Evolutionary conservation across 805 yeast species (phyloP).

Genomic region (Cyberlindnera petersonii): DNA sequence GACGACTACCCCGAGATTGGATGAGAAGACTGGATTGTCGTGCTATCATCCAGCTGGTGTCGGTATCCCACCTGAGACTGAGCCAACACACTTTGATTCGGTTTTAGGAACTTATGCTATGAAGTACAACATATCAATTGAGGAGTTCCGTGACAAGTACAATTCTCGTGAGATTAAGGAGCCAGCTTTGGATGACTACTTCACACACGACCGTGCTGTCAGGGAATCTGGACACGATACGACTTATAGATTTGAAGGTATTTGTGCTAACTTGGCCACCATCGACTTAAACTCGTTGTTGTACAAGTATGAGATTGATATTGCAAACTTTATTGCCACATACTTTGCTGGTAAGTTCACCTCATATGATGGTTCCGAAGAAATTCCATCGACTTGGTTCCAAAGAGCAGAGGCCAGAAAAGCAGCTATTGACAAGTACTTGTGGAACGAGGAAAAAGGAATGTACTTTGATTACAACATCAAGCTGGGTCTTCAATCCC

Average conservation of each 20-base stretch:
- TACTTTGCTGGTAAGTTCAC: conserved; percentile 49
- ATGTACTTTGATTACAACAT: conserved; percentile 84
- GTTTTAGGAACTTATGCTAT: conserved; percentile 64
- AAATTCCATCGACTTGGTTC: conserved; percentile 57
- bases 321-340: conserved; percentile 56
- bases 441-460: conserved; percentile 81
- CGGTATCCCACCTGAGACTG: conserved; percentile 98
- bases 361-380: conserved; percentile 36
- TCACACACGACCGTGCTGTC: conserved; percentile 89
- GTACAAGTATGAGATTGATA: conserved; percentile 87
- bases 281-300: conserved; percentile 82
- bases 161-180: conserved; percentile 63
- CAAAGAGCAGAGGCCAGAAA: conserved; percentile 53
- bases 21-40: conserved; percentile 71
- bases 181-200: conserved; percentile 83
- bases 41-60: conserved; percentile 86
- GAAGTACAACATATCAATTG: conserved; percentile 53
- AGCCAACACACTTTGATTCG: conserved; percentile 77
- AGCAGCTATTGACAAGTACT: conserved; percentile 53
- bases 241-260: conserved; percentile 82
- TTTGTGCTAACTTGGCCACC: conserved; percentile 85
- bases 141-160: conserved; percentile 65
- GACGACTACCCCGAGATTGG: conserved; percentile 71
- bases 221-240: conserved; percentile 98
- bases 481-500: conserved; percentile 47